Base-by-base conservation (phyloP, 805 yeast species). In the Lipomyces mesembrius region DNA sequence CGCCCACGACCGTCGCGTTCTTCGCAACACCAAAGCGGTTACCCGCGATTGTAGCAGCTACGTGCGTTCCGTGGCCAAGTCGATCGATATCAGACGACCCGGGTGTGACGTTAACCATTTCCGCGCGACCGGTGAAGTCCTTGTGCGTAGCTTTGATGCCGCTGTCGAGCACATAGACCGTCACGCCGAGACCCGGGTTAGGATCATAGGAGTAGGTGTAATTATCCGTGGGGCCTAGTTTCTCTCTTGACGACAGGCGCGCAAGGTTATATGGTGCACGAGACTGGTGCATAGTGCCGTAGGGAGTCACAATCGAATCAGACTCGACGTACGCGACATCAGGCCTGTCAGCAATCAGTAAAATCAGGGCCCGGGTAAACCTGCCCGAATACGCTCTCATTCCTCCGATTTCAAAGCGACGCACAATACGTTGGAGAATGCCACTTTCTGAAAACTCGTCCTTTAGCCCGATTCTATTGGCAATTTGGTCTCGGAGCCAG, bases 21-120 rank as follows among this genome's bases (percentile, higher is more conserved):
- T 92, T 91, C 64, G 97, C 93, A 64, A 91, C 91, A 81, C 97
- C 97, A 71, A 88, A 91, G 62, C 85, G 81, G 68, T 82, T 82
- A 27, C 95, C 89, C 59, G 88, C 97, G 74, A 92, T 90, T 46
- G 96, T 92, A 79, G 97, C 98, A n/a, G 97, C 97, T 81, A 96
- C 91, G 76, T 92, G 98, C 56, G 97, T 91, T 75, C 98, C 98
- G 79, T 92, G 98, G 61, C 97, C 98, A 74, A 90, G 89, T 61
- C 91, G 94, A 32, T 93, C 97, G 72, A 35, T 32, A 39, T 62
- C 35, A 6, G 68, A 62, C 14, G 69, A 66, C 46, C 64, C 43
- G 14, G 64, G 57, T 25, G 63, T 64, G 70, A 82, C 83, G 35
- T 76, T 74, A n/a, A 62, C 70, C 32, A 65, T 12, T 49, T 57